Base-by-base conservation (phyloP, 345 rosid genomes). In the Lumnitzera racemosa region DNA sequence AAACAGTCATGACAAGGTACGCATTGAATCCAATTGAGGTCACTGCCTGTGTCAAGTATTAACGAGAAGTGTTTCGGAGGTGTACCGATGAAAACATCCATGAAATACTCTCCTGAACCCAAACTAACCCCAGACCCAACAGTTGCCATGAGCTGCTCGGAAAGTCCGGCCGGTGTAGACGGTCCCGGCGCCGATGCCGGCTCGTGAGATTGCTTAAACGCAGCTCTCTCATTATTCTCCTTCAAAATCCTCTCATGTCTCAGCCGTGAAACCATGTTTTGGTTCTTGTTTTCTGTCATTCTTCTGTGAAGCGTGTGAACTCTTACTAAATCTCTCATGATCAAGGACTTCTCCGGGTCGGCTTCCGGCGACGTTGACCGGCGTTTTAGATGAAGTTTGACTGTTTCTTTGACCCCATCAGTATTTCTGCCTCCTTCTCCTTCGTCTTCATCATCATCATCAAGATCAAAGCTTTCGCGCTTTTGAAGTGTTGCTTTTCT, bases 11-110 rank as follows among this genome's bases (percentile, higher is more conserved):
- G 43, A 66, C 97, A 94, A 65, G 99, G 97, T 4, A 83, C 74
- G 41, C 91, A 87, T 47, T 94, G 99, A 62, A 94, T 81, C 96
- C 96, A 92, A 66, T 89, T 92, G 52, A 92, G 81, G 75, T 92
- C 96, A 72, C 96, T 92, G 6, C 97, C 97, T 12, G 99, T 94
- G 75, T 94, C 99, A 24, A 94, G 91, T 56, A 94, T 94, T 69
- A 94, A 80, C 58, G 94, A 87, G 70, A 78, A 89, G 73, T 87
- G 99, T 59, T 81, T 86, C 13, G 96, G 90, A 54, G 99, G 99
- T 2, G 89, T 82, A 62, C 99, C 99, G 24, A 89, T 71, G 55
- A 94, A 81, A 24, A 89, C 99, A 65, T 94, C 97, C 75, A 94
- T 86, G 72, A 94, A 90, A 65, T 94, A 94, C 72, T 94, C 99